Conservation (phyloP, 345 rosid species). For the Sonneratia caseolaris region DNA sequence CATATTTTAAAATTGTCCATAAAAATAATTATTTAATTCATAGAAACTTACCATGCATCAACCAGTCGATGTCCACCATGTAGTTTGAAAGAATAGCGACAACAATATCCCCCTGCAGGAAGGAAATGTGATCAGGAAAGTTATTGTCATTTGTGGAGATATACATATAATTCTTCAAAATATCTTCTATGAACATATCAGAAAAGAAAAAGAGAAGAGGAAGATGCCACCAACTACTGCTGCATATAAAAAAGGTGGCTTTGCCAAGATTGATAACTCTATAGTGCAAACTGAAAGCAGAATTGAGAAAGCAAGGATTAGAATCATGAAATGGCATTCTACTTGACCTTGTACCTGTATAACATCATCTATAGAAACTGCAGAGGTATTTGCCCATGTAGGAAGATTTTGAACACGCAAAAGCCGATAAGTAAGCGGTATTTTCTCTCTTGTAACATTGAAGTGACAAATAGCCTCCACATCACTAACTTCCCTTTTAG, state of each 20-base stretch:
- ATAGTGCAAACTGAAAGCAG: neutral
- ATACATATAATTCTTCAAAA: neutral
- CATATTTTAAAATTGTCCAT: neutral
- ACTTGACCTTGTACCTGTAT: constrained; percentile 39
- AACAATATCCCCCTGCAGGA: constrained; percentile 58
- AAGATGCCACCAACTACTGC: neutral
- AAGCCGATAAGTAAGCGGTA: constrained; percentile 52
- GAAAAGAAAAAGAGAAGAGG: neutral
- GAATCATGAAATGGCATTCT: neutral
- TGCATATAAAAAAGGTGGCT: neutral
- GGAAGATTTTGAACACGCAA: constrained; percentile 69
- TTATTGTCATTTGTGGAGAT: neutral
- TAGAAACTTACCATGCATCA: constrained; percentile 41
- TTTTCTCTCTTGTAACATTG: constrained; percentile 29
- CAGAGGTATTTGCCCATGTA: constrained; percentile 76
- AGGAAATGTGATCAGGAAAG: constrained; percentile 10
- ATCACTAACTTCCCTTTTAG: constrained; percentile 14
- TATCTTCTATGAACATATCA: neutral
- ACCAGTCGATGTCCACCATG: constrained; percentile 94
- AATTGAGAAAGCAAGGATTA: neutral
- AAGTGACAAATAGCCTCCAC: constrained; percentile 48
- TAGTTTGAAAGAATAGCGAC: constrained; percentile 73
- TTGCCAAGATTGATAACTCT: neutral
- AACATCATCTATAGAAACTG: constrained; percentile 77
- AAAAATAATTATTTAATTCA: neutral